Evolutionary conservation across 2,329 filamentous ascomycete genomes (phyloP).

Genomic region (Fusarium anguioides): DNA sequence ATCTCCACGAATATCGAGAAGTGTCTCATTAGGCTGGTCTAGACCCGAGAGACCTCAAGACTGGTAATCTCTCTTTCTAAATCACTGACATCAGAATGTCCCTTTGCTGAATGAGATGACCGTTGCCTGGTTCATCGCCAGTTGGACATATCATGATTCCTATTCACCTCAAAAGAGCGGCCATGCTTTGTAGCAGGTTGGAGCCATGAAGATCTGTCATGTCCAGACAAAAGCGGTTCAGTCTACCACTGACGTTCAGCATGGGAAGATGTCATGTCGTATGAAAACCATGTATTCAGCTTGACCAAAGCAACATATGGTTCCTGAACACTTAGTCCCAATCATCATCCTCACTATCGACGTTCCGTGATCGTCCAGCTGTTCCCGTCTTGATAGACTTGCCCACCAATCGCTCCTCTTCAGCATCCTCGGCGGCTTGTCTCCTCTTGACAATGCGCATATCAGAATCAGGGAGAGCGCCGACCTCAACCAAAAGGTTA

Average conservation of each 20-base stretch:
- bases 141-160: background rate
- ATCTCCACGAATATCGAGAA: background rate
- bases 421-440: constrained; percentile 68
- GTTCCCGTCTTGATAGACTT: constrained; percentile 65
- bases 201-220: background rate
- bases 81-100: background rate
- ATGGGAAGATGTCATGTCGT: no score
- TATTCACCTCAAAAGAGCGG: background rate
- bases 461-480: constrained; percentile 82
- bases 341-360: constrained; percentile 68
- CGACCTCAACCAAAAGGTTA: constrained; percentile 81
- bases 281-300: background rate
- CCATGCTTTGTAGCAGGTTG: background rate
- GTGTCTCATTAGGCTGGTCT: background rate
- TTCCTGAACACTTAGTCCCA: constrained; percentile 64
- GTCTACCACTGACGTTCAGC: background rate
- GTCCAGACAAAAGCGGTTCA: background rate
- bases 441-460: constrained; percentile 76
- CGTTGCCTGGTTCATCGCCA: background rate
- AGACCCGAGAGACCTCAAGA: no score
- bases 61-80: background rate
- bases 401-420: constrained; percentile 64
- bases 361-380: constrained; percentile 55
- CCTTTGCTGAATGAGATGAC: background rate
- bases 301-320: background rate